Base-by-base conservation (phyloP, 306 rosid species). In the Malus sieversii region DNA sequence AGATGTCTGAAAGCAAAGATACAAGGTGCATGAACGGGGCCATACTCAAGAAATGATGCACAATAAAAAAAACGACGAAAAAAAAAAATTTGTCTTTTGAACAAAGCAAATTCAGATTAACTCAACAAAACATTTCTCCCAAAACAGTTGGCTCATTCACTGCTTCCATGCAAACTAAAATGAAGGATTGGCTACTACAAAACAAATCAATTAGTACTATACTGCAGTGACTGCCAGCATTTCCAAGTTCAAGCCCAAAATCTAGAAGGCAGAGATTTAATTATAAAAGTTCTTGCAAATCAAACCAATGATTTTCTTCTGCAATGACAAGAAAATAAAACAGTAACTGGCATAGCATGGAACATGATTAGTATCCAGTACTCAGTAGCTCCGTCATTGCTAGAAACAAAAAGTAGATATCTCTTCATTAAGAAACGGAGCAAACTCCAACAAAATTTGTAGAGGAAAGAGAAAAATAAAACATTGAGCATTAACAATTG, bases 351-450 rank as follows among this genome's bases (percentile, higher is more conserved):
- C 53, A 14, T 14, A 14, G 53, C 53, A 48, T 14, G 53, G 53
- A 48, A 48, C 1, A 6, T 14, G 19, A 48, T 16, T 14, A 4
- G 19, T 15, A 48, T 48, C 19, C 19, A 48, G 53, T 48, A 48
- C 16, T 6, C 19, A 48, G 74, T 14, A 94, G 86, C 83, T 94
- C 98, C 22, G 97, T 97, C 98, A 94, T 94, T 44, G 98, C 98
- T 94, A 76, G 59, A 73, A 48, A 48, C 35, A 76, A 59, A 70
- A 35, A 60, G 59, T 62, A 30, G 46, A 75, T 75, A 48, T 22
- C 32, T 52, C 10, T 55, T 48, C 3, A 72, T 3, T 4, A 13
- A 53, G 52, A 57, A 59, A 46, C 53, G 19, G 12, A 66, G 16
- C 0, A 25, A 27, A 15, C 52, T n/a, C 40, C 73, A 29, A 46